These are phyloP conservation scores for Dendrothele bispora DNA, from an alignment of 768 basidiomycete species.

Conservation along the genomic window DNA sequence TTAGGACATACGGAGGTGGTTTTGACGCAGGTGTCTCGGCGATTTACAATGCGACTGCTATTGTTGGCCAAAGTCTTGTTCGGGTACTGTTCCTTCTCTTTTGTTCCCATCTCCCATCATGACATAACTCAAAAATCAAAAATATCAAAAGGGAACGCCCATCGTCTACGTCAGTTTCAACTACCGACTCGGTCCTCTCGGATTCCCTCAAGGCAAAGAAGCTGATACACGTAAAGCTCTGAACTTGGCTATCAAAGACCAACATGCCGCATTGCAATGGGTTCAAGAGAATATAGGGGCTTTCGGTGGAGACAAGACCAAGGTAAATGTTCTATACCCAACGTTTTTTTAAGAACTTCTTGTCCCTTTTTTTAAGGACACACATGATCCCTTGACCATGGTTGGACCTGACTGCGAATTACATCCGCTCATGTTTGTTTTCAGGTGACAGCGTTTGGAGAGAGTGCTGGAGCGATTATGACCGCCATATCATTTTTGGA, in stretches of 20 bases:
- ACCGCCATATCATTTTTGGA: slow-evolving; percentile 40
- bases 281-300: slow-evolving; percentile 18
- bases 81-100: slow-evolving; percentile 20
- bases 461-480: slow-evolving; percentile 53
- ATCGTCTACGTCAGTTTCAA: slow-evolving; percentile 42
- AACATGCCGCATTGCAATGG: slow-evolving; percentile 29
- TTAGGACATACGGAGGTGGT: slow-evolving; percentile 41
- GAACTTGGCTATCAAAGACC: slow-evolving; percentile 29
- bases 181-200: slow-evolving; percentile 42
- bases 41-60: slow-evolving; percentile 27
- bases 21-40: slow-evolving; percentile 26
- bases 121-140: not conserved
- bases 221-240: slow-evolving; percentile 19
- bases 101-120: not conserved
- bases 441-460: slow-evolving; percentile 54
- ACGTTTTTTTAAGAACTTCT: not conserved
- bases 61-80: slow-evolving; percentile 34
- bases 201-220: slow-evolving; percentile 34
- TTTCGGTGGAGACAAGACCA: slow-evolving; percentile 7
- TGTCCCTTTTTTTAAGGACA: not conserved
- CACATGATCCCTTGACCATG: not conserved
- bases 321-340: slow-evolving; percentile 3
- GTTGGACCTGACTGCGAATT: not conserved
- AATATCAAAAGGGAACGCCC: slow-evolving; percentile 21
- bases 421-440: slow-evolving; percentile 32